Evolutionary conservation across 2,329 filamentous ascomycete genomes (phyloP).

Genomic region (Penicillium thymicola): DNA sequence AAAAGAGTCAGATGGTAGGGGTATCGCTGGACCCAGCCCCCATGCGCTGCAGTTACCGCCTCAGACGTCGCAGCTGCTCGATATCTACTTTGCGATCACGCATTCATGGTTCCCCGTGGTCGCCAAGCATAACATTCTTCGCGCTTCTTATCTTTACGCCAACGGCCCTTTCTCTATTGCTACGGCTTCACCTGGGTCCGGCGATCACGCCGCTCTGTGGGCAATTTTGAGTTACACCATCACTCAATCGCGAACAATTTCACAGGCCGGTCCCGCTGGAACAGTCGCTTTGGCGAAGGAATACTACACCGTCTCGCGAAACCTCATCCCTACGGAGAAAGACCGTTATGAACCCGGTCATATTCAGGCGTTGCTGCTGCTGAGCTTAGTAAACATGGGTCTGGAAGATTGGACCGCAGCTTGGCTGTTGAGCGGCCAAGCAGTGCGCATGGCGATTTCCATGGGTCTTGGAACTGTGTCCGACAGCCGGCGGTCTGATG

Average conservation of each 20-base stretch:
- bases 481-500: constrained; percentile 31
- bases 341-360: constrained; percentile 42
- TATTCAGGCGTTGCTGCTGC: constrained; percentile 44
- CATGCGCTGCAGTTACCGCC: constrained; percentile 43
- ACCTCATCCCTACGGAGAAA: constrained; percentile 40
- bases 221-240: constrained; percentile 44
- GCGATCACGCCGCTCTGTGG: constrained; percentile 45
- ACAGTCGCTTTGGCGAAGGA: constrained; percentile 29
- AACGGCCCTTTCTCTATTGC: constrained; percentile 37
- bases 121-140: constrained; percentile 56
- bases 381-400: constrained; percentile 51
- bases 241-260: constrained; percentile 27
- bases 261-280: constrained; percentile 16
- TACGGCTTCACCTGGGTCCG: constrained; percentile 33
- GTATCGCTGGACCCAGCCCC: not conserved
- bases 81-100: constrained; percentile 57
- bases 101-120: constrained; percentile 61
- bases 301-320: constrained; percentile 36
- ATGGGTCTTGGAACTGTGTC: constrained; percentile 33
- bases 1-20: constrained; percentile 13
- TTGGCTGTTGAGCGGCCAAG: constrained; percentile 54
- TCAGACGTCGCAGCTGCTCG: constrained; percentile 52
- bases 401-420: constrained; percentile 48
- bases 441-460: constrained; percentile 47
- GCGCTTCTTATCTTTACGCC: constrained; percentile 55